phyloP scores from a whole-genome alignment of 2,329 filamentous ascomycete genomes.

The Dactylella cylindrospora region DNA sequence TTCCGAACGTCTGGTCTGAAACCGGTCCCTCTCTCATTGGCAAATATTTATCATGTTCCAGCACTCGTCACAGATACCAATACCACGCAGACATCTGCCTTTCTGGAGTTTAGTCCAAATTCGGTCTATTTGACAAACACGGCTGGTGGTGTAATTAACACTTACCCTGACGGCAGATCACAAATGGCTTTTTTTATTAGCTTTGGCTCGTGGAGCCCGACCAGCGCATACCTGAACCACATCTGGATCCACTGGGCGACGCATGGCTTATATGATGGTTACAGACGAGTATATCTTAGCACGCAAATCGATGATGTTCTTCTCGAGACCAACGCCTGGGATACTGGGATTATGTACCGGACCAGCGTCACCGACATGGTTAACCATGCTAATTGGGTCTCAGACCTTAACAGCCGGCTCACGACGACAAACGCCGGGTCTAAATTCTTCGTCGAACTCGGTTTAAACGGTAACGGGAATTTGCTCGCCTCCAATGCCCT shows the following conservation, averaged over 20 bases:
- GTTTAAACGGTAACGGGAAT: slow-evolving; percentile 36
- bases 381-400: slow-evolving; percentile 13
- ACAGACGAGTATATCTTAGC: slow-evolving; percentile 59
- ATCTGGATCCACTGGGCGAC: slow-evolving; percentile 66
- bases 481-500: slow-evolving; percentile 14
- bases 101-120: slow-evolving; percentile 30
- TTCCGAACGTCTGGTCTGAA: slow-evolving; percentile 62
- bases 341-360: slow-evolving; percentile 44
- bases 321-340: slow-evolving; percentile 53
- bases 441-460: slow-evolving; percentile 29
- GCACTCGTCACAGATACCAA: slow-evolving; percentile 27
- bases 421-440: slow-evolving; percentile 24
- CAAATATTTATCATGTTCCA: slow-evolving; percentile 21
- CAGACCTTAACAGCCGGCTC: slow-evolving; percentile 19
- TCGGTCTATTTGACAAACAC: slow-evolving; percentile 5
- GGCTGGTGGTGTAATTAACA: slow-evolving; percentile 35
- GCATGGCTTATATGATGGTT: slow-evolving; percentile 60
- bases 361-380: slow-evolving; percentile 19
- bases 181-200: slow-evolving; percentile 35
- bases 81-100: slow-evolving; percentile 24
- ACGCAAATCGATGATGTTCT: slow-evolving; percentile 67
- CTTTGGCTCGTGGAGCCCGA: slow-evolving; percentile 46
- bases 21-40: slow-evolving; percentile 44
- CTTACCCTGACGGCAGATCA: slow-evolving; percentile 27
- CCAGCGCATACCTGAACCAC: slow-evolving; percentile 63